Percentiles rank a stretch among this genome's conserved stretches.
These are phyloP conservation scores for Trapa bicornis DNA, from an alignment of 345 rosid species.

Conservation along the genomic window DNA sequence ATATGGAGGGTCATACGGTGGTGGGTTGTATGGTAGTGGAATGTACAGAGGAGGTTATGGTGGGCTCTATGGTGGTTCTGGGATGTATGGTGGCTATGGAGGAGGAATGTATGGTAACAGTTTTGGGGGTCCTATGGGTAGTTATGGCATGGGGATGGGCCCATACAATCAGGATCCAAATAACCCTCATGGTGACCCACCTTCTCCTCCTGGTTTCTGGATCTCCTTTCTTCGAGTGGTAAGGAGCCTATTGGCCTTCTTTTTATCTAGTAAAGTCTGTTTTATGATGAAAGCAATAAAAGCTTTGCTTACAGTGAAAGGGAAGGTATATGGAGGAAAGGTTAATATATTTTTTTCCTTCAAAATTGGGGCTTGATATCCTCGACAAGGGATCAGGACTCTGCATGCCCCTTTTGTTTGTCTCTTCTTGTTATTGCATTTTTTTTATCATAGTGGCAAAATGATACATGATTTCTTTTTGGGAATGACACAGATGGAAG, in stretches of 20 bases:
- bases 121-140: constrained; percentile 77
- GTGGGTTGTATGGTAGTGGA: constrained; percentile 21
- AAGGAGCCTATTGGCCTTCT: constrained; percentile 9
- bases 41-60: constrained; percentile 87
- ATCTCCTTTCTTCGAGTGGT: constrained; percentile 90
- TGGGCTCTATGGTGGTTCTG: constrained; percentile 19
- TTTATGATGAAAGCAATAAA: neutral
- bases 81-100: constrained; percentile 23
- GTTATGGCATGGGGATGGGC: constrained; percentile 81
- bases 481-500: constrained; percentile 51
- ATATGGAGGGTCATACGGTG: constrained; percentile 29
- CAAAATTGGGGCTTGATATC: too few species aligned
- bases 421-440: too few species aligned
- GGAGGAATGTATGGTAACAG: constrained; percentile 44
- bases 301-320: neutral
- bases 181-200: constrained; percentile 66
- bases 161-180: constrained; percentile 91
- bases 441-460: too few species aligned
- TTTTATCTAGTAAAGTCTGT: neutral
- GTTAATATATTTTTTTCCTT: too few species aligned
- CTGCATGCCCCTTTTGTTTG: too few species aligned
- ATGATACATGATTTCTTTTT: too few species aligned
- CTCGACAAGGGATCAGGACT: too few species aligned
- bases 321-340: too few species aligned
- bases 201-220: constrained; percentile 99